Evolutionary conservation across 257 asterid genomes (phyloP).

Genomic region (Thymus mandschuricus): DNA sequence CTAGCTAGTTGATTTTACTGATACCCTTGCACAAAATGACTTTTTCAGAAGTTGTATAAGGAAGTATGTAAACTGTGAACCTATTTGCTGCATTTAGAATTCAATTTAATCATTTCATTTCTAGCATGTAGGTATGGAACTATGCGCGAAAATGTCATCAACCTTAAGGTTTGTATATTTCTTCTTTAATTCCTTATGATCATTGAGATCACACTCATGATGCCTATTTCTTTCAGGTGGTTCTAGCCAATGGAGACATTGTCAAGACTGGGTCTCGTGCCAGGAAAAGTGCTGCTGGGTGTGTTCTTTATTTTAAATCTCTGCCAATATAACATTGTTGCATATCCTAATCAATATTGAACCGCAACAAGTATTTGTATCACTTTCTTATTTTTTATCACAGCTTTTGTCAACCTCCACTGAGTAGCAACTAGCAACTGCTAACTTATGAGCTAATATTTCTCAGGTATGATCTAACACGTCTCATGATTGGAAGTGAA

Average conservation of each 20-base stretch:
- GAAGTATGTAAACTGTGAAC: slow-evolving; percentile 14
- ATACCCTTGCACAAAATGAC: slow-evolving; percentile 14
- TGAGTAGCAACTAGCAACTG: slow-evolving; percentile 7
- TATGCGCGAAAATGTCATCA: slow-evolving; percentile 98
- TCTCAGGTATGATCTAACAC: slow-evolving; percentile 87
- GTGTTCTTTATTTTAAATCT: slow-evolving; percentile 33
- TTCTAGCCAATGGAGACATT: slow-evolving; percentile 87
- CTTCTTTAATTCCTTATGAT: slow-evolving; percentile 26
- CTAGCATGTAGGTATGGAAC: slow-evolving; percentile 94
- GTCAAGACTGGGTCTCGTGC: slow-evolving; percentile 97
- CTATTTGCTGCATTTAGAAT: slow-evolving; percentile 23
- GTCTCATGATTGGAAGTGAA: slow-evolving; percentile 96
- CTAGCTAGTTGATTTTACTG: slow-evolving; percentile 16
- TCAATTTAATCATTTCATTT: slow-evolving; percentile 45
- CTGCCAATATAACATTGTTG: slow-evolving; percentile 16
- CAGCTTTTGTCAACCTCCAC: neutral
- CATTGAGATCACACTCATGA: slow-evolving; percentile 29
- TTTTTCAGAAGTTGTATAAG: slow-evolving; percentile 8
- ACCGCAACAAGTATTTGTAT: neutral
- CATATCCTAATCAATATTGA: slow-evolving; percentile 14
- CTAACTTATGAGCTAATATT: slow-evolving; percentile 33
- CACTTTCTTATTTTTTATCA: slow-evolving; percentile 5
- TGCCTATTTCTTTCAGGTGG: slow-evolving; percentile 57
- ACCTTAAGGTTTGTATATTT: slow-evolving; percentile 76
- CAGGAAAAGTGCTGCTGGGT: slow-evolving; percentile 99